Evolutionary conservation across 2,329 filamentous ascomycete species (phyloP).

Genomic region (Penicillium sclerotiorum): DNA sequence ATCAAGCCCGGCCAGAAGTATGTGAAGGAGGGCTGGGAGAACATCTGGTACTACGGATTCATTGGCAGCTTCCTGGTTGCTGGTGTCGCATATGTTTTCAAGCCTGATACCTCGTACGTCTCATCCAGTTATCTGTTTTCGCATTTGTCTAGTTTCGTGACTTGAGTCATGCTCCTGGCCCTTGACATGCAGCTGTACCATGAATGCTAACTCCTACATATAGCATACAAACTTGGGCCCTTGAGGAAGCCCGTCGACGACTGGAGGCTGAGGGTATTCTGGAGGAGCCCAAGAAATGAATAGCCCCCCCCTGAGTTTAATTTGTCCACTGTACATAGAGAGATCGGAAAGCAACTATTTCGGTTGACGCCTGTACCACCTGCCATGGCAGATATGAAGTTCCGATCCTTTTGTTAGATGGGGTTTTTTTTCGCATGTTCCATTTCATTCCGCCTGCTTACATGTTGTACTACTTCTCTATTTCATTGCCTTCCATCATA

Average conservation of each 20-base stretch:
- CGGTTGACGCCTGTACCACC: slow-evolving; percentile 33
- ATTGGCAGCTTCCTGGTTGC: slow-evolving; percentile 74
- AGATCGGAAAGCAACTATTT: slow-evolving; percentile 35
- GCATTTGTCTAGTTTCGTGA: background rate
- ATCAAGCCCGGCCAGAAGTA: slow-evolving; percentile 94
- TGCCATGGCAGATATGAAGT: slow-evolving; percentile 33
- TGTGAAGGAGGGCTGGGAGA: slow-evolving; percentile 96
- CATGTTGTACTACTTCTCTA: slow-evolving; percentile 27
- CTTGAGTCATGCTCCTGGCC: too few relatives aligned
- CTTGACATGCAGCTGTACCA: background rate
- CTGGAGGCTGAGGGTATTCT: slow-evolving; percentile 95
- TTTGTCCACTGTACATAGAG: slow-evolving; percentile 48
- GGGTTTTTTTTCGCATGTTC: slow-evolving; percentile 34
- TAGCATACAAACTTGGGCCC: slow-evolving; percentile 98
- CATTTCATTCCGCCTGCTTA: slow-evolving; percentile 26
- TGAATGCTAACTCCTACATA: slow-evolving; percentile 23
- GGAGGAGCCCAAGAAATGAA: slow-evolving; percentile 69
- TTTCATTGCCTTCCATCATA: slow-evolving; percentile 21
- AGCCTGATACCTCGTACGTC: slow-evolving; percentile 97
- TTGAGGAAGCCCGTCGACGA: slow-evolving; percentile 92
- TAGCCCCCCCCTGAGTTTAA: slow-evolving; percentile 23
- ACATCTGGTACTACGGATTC: slow-evolving; percentile 80
- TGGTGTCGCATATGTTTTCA: slow-evolving; percentile 85
- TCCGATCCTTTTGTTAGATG: slow-evolving; percentile 38
- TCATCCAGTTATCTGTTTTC: slow-evolving; percentile 1